Base-by-base conservation (phyloP, 441 rosid genomes). In the Dalechampia spathulata region DNA sequence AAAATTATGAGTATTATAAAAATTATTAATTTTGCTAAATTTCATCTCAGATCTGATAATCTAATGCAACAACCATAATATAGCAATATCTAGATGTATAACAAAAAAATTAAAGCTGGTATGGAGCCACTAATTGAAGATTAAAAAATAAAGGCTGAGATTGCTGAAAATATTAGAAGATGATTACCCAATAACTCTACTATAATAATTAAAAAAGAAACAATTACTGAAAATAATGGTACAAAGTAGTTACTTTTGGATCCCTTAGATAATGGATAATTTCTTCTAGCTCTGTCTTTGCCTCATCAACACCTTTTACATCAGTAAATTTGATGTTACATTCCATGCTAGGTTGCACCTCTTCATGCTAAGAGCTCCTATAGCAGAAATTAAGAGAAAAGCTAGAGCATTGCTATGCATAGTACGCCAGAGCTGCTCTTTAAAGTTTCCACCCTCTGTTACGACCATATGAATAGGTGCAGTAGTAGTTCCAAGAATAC, bases 281-380 rank as follows among this genome's bases (percentile, higher is more conserved):
- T 73, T 89, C 97, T 72, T 90, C 99, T 25, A 90, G 72, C 78
- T 93, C 97, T 21, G 91, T 73, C 67, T 90, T 89, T 51, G 99
- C 99, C 81, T 93, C 97, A 73, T 93, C 97, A 67, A 93, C 96
- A 54, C 97, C 96, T 66, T 93, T 93, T 13, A 90, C 97, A 45
- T 93, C 96, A 51, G 70, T 76, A 60, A 93, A 93, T 74, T 93
- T 93, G 52, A 97, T 87, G 70, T 70, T 82, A 1, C 93, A 83
- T 71, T 83, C 97, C 86, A 82, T 75, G 73, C 80, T 90, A 34
- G 97, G 96, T 68, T 85, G 96, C 57, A 93, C 99, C 72, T 93
- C 97, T 72, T 93, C 95, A 25, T 93, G 80, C 40, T 79, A 58
- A 93, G 96, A 22, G 99, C 97, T 37, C 95, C 95, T 11, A 76